Percentiles rank a stretch among this genome's conserved stretches.
These are phyloP conservation scores for Toxicodendron radicans DNA, from an alignment of 345 rosid species.

Conservation along the genomic window DNA sequence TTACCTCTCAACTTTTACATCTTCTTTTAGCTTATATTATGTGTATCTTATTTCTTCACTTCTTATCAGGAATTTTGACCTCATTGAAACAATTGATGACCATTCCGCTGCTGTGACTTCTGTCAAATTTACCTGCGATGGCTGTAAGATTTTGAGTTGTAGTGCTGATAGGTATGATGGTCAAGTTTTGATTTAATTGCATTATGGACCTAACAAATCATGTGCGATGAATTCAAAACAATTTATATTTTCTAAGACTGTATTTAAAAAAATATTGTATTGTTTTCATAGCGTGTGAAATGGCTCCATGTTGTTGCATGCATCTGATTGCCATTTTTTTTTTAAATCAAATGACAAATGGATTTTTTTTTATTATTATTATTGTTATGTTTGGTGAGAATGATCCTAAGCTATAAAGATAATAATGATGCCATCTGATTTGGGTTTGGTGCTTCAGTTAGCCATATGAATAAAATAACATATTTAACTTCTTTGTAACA, in stretches of 20 bases:
- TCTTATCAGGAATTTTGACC: conserved; percentile 68
- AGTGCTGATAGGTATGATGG: conserved; percentile 73
- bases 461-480: not conserved
- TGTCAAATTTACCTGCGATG: conserved; percentile 58
- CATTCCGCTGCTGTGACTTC: conserved; percentile 80
- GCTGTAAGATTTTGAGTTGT: conserved; percentile 64
- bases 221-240: not conserved
- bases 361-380: not conserved
- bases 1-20: conserved; percentile 11
- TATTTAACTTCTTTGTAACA: conserved; percentile 2
- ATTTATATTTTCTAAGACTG: conserved; percentile 10
- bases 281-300: conserved; percentile 11
- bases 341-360: not conserved
- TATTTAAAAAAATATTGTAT: conserved; percentile 1
- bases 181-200: not conserved
- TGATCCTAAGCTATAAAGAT: not conserved
- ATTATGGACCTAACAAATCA: not conserved
- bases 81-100: conserved; percentile 53
- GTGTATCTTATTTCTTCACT: conserved; percentile 23
- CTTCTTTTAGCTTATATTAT: conserved; percentile 23
- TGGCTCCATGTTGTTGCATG: conserved; percentile 5
- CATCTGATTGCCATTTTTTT: conserved; percentile 10
- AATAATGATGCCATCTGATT: not conserved
- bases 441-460: not conserved
- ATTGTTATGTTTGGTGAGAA: not conserved